Conservation (phyloP, 1,284 basidiomycete genomes). For the Wolfiporia cocos region DNA sequence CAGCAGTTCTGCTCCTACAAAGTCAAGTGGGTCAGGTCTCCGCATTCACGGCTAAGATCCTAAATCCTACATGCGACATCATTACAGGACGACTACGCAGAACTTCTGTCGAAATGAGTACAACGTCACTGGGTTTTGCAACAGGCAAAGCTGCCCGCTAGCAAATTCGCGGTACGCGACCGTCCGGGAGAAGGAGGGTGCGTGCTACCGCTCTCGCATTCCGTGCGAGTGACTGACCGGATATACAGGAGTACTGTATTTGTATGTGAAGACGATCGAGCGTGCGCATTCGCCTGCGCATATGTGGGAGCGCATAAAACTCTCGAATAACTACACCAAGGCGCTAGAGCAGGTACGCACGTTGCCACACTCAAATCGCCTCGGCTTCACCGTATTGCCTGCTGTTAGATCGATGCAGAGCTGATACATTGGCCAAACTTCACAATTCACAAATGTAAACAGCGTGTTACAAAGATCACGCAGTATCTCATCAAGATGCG, state of each 20-base stretch:
- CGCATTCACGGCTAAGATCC: too few species aligned
- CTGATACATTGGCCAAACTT: constrained; percentile 98
- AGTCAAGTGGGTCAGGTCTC: constrained; percentile 92
- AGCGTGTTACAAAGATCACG: constrained; percentile 97
- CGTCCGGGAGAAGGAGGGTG: constrained; percentile 92
- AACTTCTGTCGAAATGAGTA: constrained; percentile 99
- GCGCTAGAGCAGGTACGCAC: constrained; percentile 78
- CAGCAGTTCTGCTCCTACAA: constrained; percentile 95
- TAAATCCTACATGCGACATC: too few species aligned
- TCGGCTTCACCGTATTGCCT: not conserved
- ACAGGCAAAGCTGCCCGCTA: constrained; percentile 92
- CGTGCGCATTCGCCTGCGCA: constrained; percentile 91
- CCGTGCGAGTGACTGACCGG: not conserved
- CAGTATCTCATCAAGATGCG: constrained; percentile 99
- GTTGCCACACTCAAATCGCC: not conserved
- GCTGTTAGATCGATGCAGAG: constrained; percentile 82
- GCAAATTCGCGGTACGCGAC: constrained; percentile 98
- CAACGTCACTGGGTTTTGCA: constrained; percentile 98
- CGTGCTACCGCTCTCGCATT: constrained; percentile 15
- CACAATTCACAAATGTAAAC: constrained; percentile 98
- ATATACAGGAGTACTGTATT: constrained; percentile 74
- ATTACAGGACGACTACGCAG: constrained; percentile 88
- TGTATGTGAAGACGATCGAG: constrained; percentile 99
- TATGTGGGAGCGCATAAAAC: constrained; percentile 96
- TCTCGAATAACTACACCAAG: constrained; percentile 92